Base-by-base conservation (phyloP, 2,329 filamentous ascomycete genomes). In the Colletotrichum sp. region DNA sequence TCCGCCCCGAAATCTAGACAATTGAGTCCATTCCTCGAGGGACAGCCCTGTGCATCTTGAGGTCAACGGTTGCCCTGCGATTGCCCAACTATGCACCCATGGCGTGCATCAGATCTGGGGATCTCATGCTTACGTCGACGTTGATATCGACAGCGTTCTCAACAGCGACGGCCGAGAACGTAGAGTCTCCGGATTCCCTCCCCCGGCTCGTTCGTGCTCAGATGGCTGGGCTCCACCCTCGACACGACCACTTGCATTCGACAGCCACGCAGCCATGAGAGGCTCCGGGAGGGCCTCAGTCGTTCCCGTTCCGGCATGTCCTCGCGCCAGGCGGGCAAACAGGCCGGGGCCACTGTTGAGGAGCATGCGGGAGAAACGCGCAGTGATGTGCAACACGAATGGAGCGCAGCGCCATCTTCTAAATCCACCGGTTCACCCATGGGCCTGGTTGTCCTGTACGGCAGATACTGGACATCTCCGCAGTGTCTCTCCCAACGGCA, bases 261-360 rank as follows among this genome's bases (percentile, higher is more conserved):
- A 62, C 30, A 75, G 28, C 44, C 44, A 55, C 49, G 60, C 60
- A 63, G 68, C 72, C 49, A 63, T 60, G 44, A 67, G 72, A 75
- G 72, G 72, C 72, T 75, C 72, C 68, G 68, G 72, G 72, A 72
- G 68, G 72, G 55, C 52, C 72, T 75, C 62, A 68, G 18, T 67
- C 34, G 44, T 68, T 66, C 64, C 71, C 28, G 34, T 75, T 76
- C 21, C 55, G 63, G 64, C 72, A 76, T 76, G 73, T 76, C 73
- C 70, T 76, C 44, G 70, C 73, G 73, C 73, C 65, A 73, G 64
- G 62, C 55, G 36, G 64, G 44, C 59, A 21, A 44, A 24, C 26
- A 12, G 28, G 57, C 30, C 28, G 63, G 63, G 63, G 44, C 21
- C 70, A 62, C 63, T 44, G 30, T 16, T 49, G 59, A 36, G 21